Base-by-base conservation (phyloP, 768 basidiomycete genomes). In the Nevesoporus exiguus region DNA sequence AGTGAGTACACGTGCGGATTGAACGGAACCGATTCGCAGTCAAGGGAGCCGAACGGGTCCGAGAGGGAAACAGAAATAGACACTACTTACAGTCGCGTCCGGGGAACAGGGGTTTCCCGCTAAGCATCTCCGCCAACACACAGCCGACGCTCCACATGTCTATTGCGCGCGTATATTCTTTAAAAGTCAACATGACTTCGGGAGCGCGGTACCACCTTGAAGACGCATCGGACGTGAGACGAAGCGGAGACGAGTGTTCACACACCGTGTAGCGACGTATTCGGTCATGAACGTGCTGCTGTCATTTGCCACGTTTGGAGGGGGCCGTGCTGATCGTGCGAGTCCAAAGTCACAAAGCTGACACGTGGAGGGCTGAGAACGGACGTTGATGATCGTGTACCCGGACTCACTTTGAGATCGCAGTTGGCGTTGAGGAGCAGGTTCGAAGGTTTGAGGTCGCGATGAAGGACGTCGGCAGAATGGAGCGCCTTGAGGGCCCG, bases 111-210 rank as follows among this genome's bases (percentile, higher is more conserved):
- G 95, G 90, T 65, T 89, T 86, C n/a, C 95, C 92, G 54, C 80
- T 84, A 0, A 95, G 74, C 92, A 95, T 93, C 73, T 95, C 94
- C 7, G 94, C 95, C 45, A 92, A 73, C 2, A 92, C 85, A 66
- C 90, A 93, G 2, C 90, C 88, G 19, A 92, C 89, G 54, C 84
- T 85, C 91, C 90, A 93, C 67, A 93, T 80, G 59, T 92, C 90
- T 69, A 92, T 89, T 0, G 88, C 88, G 31, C 82, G 81, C 6
- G 93, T 94, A 69, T 98, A 98, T 75, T 95, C 87, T 66, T 95
- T 93, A 77, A 97, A 98, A 0, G 93, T 96, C 33, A 98, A 80
- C 96, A 98, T 98, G 57, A 98, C 91, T 69, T 98, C 96, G 0
- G 96, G 96, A 0, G 96, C 96, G 29, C 96, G 85, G 68, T 98